phyloP scores from a whole-genome alignment of 2,329 filamentous ascomycete genomes.

The Diaporthe humulicola region DNA sequence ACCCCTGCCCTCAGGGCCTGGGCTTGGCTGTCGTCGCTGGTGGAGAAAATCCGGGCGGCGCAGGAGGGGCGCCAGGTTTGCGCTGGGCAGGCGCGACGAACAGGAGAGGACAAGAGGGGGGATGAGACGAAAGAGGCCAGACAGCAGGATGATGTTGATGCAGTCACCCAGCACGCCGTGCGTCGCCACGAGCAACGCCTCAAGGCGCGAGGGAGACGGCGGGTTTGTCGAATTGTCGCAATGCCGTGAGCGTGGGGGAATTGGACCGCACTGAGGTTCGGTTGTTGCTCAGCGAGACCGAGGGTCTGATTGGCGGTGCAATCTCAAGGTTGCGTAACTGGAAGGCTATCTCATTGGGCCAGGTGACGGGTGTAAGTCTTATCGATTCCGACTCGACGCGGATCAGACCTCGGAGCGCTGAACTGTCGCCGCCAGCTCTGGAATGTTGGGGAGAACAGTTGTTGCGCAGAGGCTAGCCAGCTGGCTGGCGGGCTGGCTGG shows the following conservation, averaged over 20 bases:
- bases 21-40: slow-evolving; percentile 30
- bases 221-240: background rate
- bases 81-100: background rate
- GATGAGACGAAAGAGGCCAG: background rate
- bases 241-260: slow-evolving; percentile 2
- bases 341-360: slow-evolving; percentile 36
- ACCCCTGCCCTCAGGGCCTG: background rate
- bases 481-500: background rate
- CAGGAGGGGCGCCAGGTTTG: background rate
- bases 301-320: slow-evolving; percentile 37
- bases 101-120: background rate
- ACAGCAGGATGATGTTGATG: background rate
- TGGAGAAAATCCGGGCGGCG: slow-evolving; percentile 11
- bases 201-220: slow-evolving; percentile 1
- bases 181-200: slow-evolving; percentile 31
- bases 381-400: slow-evolving; percentile 33
- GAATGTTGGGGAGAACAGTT: background rate
- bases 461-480: background rate
- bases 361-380: slow-evolving; percentile 20
- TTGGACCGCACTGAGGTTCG: slow-evolving; percentile 23
- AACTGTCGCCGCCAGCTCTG: slow-evolving; percentile 8
- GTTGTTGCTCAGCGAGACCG: slow-evolving; percentile 29
- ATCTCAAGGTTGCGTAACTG: slow-evolving; percentile 30
- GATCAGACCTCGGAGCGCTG: slow-evolving; percentile 2
- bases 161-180: slow-evolving; percentile 28